Conservation (phyloP, 1,284 basidiomycete species). For the Marasmius fiardii region DNA sequence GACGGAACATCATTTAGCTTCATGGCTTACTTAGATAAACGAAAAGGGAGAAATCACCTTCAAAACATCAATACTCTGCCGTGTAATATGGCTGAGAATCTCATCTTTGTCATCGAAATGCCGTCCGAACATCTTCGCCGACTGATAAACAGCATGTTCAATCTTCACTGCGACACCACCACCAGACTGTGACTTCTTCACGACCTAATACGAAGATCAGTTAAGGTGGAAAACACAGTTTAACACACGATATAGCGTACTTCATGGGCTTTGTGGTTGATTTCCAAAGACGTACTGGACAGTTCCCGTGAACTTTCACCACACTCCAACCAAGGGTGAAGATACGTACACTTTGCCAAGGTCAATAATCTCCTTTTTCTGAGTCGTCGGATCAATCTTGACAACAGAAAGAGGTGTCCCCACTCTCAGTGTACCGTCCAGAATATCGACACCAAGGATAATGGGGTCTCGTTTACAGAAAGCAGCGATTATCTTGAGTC, state of each 20-base stretch:
- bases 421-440: constrained; percentile 90
- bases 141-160: constrained; percentile 95
- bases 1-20: constrained; percentile 10
- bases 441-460: constrained; percentile 95
- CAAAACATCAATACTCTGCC: constrained; percentile 92
- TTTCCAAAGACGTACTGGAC: constrained; percentile 86
- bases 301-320: constrained; percentile 4
- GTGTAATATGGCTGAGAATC: constrained; percentile 85
- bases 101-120: constrained; percentile 98
- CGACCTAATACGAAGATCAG: constrained; percentile 48
- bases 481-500: constrained; percentile 87
- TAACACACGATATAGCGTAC: constrained; percentile 34
- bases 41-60: constrained; percentile 52
- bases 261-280: constrained; percentile 85
- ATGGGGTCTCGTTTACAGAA: constrained; percentile 98
- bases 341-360: constrained; percentile 88
- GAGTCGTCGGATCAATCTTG: constrained; percentile 80
- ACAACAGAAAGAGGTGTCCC: constrained; percentile 97
- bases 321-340: constrained; percentile 2
- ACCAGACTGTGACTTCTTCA: constrained; percentile 92
- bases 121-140: constrained; percentile 90
- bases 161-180: constrained; percentile 99
- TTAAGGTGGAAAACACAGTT: constrained; percentile 24
- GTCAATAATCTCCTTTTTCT: constrained; percentile 88
- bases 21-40: constrained; percentile 1